Percentiles rank a stretch among this genome's conserved stretches.
These are phyloP conservation scores for Penicillium manginii DNA, from an alignment of 495 filamentous ascomycete genomes.

Conservation along the genomic window DNA sequence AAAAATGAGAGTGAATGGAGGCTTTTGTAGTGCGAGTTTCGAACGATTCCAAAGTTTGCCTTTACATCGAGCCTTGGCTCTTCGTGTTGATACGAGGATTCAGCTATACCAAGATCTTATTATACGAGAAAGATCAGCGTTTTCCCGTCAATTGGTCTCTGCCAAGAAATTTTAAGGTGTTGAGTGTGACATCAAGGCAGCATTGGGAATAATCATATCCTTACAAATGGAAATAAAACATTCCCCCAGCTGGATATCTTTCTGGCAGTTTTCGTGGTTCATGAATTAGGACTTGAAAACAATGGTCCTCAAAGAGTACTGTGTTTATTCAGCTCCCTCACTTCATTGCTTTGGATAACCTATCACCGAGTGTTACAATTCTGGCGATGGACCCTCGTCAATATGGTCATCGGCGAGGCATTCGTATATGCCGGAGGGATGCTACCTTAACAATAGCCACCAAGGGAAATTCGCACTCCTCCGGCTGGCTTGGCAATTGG, in stretches of 20 bases:
- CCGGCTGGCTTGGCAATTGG: background rate
- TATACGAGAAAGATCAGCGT: no score
- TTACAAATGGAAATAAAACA: no score
- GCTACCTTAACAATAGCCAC: background rate
- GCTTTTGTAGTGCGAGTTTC: background rate
- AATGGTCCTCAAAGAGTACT: no score
- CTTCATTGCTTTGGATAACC: background rate
- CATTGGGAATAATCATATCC: no score
- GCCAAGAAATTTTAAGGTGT: no score
- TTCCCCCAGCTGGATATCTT: background rate
- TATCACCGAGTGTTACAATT: background rate
- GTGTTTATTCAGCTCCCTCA: background rate
- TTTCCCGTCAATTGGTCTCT: no score
- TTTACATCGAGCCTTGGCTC: no score
- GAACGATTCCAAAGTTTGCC: no score
- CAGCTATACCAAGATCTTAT: no score
- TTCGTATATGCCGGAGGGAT: background rate
- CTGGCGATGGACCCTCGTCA: background rate
- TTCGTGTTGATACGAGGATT: no score
- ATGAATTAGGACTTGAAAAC: no score
- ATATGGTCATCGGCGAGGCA: background rate
- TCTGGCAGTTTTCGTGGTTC: background rate
- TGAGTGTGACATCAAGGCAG: no score
- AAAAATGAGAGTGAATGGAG: background rate
- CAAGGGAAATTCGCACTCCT: background rate